Base-by-base conservation (phyloP, 495 filamentous ascomycete species). In the Aspergillus ostianus region DNA sequence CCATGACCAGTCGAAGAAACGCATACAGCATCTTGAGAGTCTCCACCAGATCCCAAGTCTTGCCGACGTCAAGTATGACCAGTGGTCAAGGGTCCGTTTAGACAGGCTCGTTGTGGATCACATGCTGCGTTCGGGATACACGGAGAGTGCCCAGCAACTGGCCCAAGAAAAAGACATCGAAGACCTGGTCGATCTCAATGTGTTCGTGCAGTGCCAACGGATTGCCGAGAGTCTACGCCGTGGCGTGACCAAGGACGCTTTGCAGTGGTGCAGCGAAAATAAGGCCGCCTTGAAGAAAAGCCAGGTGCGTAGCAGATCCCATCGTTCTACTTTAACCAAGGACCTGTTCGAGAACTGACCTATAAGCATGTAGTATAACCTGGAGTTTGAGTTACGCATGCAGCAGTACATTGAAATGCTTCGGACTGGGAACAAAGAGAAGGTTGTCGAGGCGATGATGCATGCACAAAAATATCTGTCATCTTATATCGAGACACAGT, bases 381-480 rank as follows among this genome's bases (percentile, higher is more conserved):
- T 98, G 27, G 95, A 98, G 70, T 94, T 96, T 69, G 89, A 96
- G 80, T 82, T 98, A 10, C 86, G 95, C n/a, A 79, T 95, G 63
- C 94, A 98, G 73, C 92, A 98, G 69, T 97, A 90, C 70, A 92
- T 98, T 62, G 94, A 98, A 69, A 80, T 97, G 57, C 83, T 95
- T 53, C 81, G 94, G 47, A 85, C 77, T 41, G 80, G 81, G 47
- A 74, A 86, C 18, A 77, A 70, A 30, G 50, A 67, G 5, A 90
- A 88, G 63, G 79, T 87, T 26, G 66, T 86, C 54, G 91, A 96
- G 58, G 90, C 93, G n/a, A 87, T 89, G 58, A 68, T 74, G 20
- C 88, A 97, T 71, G 92, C 92, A 6, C 87, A 82, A 66, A 96
- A 90, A 69, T 90, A 87, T 73, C 82, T 98, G 17, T 74, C 83